Evolutionary conservation across 1,139 yeast genomes (phyloP), one percentile per base, ranked within the genome.

Genomic region (Candida glucosophila): DNA sequence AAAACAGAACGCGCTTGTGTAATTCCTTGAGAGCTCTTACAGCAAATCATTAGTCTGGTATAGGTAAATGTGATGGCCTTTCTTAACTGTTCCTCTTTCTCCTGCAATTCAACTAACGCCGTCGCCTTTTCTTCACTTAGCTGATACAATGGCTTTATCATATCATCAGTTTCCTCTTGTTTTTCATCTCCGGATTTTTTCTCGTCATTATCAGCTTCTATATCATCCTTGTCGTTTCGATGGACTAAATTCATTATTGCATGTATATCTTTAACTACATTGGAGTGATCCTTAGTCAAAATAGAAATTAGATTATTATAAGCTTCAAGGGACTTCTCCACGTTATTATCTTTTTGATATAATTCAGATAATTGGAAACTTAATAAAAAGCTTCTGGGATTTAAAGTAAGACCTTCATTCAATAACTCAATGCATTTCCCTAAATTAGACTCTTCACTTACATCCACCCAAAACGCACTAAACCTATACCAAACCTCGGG

Each of bases 401-500:
- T 85, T 20, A 83, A 70, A 15, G 51, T 41, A 9, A 78, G 45
- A 3, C 85, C 86, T 31, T 69, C 67, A 14, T 50, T 52, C 23
- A 85, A 54, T 15, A 78, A 38, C 19, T 68, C 58, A 20, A 54
- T 50, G 33, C 55, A 48, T 29, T 38, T 48, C 24, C 44, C 47
- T 14, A 52, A 36, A 37, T 53, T 53, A n/a, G 53, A 52, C 29
- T 59, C 66, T 31, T 56, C 64, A 29, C 55, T 52, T 14, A 34
- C 35, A 23, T 40, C 37, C 13, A 55, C 38, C 43, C 55, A 48
- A 37, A 47, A 63, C 27, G 53, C 52, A 27, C 41, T 47, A 36
- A 47, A 85, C 30, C 78, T 77, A 49, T 76, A 86, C 97, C 97
- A 90, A 19, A 82, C 53, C 43, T 83, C 93, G 0, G 96, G 85